phyloP scores from a whole-genome alignment of 208 protist species.

The Trypanosoma brucei region DNA sequence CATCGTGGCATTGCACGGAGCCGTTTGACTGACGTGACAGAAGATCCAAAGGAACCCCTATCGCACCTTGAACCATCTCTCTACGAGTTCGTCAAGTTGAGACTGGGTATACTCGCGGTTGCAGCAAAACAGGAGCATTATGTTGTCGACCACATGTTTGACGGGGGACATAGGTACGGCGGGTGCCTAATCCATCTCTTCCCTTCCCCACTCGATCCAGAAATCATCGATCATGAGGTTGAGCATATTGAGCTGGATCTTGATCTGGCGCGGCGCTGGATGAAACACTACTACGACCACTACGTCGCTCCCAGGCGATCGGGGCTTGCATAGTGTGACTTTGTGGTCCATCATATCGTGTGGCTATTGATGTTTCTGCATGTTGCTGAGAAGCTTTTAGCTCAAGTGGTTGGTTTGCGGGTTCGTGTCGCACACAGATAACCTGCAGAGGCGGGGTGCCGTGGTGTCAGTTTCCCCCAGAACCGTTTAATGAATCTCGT shows the following conservation, averaged over 20 bases:
- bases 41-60: slow-evolving; percentile 59
- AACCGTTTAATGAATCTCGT: too few species aligned
- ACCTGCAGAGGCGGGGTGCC: too few species aligned
- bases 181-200: slow-evolving; percentile 87
- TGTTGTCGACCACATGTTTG: slow-evolving; percentile 82
- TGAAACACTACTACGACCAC: slow-evolving; percentile 87
- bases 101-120: slow-evolving; percentile 62
- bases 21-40: slow-evolving; percentile 50
- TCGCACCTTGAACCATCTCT: slow-evolving; percentile 69
- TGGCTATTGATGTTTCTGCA: too few species aligned
- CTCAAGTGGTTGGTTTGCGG: too few species aligned
- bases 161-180: slow-evolving; percentile 72
- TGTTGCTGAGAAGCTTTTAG: too few species aligned
- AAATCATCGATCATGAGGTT: slow-evolving; percentile 78
- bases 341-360: neutral
- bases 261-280: slow-evolving; percentile 67
- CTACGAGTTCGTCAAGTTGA: slow-evolving; percentile 82
- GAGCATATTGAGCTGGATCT: slow-evolving; percentile 79
- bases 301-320: slow-evolving; percentile 53
- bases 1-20: slow-evolving; percentile 72
- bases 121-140: slow-evolving; percentile 83
- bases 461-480: too few species aligned
- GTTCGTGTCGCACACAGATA: too few species aligned
- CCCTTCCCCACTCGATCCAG: slow-evolving; percentile 74
- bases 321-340: slow-evolving; percentile 7